Base-by-base conservation (phyloP, 2,329 filamentous ascomycete genomes). In the Drechslerella stenobrocha region DNA sequence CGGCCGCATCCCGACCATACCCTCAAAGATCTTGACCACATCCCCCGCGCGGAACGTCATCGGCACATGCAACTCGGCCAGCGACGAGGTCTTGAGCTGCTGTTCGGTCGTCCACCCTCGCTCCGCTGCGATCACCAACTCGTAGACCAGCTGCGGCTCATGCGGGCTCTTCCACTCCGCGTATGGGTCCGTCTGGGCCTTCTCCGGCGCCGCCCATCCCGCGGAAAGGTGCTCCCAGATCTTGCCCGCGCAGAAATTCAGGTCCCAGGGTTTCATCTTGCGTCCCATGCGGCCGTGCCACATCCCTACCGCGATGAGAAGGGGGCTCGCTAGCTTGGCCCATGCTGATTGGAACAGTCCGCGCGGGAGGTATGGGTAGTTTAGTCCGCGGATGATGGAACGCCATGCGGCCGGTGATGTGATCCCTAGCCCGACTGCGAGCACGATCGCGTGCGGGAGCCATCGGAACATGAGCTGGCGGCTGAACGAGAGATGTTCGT, bases 41-140 rank as follows among this genome's bases (percentile, higher is more conserved):
- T 67, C 42, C 18, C 18, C 20, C 1, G 50, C 40, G 11, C 55
- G 23, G 35, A 58, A 67, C 1, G 50, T 48, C 23, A 67, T 13
- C 11, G 23, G 40, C 22, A 34, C 24, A 20, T 55, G 50, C 5
- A 15, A 28, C 5, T 46, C n/a, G n/a, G 9, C 5, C 15, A 22
- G 34, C 24, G 20, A 24, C 24, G 23, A 18, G 7, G 24, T 8
- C 26, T 26, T 15, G 13, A 67, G 28, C 7, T 45, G 30, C 22
- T 51, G 30, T 28, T 67, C 63, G 9, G 60, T 55, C 26, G 60
- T 55, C 63, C 63, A 67, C 28, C 63, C 63, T 8, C 48, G 53
- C 9, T 67, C 63, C 18, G 63, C 63, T 4, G 63, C 63, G 28
- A 67, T 52, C 1, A 35, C 40, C 8, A 67, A 40, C 42, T 67